Conservation (phyloP, 148 eudicot genomes). For the Camellia japonica region DNA sequence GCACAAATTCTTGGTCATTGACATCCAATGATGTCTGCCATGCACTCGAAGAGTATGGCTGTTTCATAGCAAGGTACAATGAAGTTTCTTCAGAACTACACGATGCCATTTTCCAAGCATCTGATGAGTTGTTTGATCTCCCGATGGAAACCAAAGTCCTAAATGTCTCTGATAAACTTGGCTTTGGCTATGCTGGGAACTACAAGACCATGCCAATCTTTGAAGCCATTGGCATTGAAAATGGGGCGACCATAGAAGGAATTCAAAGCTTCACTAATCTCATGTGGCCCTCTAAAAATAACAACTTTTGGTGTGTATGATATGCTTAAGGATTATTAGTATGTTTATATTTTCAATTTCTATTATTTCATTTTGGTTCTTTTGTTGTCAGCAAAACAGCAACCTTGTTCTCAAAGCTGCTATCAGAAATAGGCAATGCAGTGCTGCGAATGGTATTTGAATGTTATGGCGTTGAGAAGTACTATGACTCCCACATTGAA, state of each 20-base stretch:
- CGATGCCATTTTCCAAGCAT: neutral
- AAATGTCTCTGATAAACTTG: constrained; percentile 5
- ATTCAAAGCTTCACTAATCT: neutral
- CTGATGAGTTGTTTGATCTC: constrained; percentile 11
- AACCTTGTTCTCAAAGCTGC: constrained; percentile 34
- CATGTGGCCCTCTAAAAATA: constrained; percentile 19
- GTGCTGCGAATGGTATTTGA: constrained; percentile 45
- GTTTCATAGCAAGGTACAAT: constrained; percentile 1
- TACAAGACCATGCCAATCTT: neutral
- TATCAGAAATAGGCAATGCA: constrained; percentile 35
- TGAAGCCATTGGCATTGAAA: constrained; percentile 7
- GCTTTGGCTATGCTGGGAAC: constrained; percentile 4
- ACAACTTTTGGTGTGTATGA: constrained; percentile 5
- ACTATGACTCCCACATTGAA: constrained; percentile 25
- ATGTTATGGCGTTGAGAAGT: constrained; percentile 49
- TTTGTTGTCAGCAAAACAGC: constrained; percentile 30
- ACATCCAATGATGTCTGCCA: neutral
- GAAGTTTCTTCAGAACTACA: constrained; percentile 9
- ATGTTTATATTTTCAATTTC: no score
- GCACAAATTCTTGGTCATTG: neutral
- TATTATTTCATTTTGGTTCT: neutral
- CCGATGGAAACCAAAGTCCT: constrained; percentile 5
- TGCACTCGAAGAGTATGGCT: constrained; percentile 17
- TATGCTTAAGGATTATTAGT: neutral
- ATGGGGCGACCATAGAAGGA: neutral